Percentiles rank a stretch among this genome's conserved stretches.
phyloP scores from a whole-genome alignment of 441 rosid species.

The Aquilaria agallochum region DNA sequence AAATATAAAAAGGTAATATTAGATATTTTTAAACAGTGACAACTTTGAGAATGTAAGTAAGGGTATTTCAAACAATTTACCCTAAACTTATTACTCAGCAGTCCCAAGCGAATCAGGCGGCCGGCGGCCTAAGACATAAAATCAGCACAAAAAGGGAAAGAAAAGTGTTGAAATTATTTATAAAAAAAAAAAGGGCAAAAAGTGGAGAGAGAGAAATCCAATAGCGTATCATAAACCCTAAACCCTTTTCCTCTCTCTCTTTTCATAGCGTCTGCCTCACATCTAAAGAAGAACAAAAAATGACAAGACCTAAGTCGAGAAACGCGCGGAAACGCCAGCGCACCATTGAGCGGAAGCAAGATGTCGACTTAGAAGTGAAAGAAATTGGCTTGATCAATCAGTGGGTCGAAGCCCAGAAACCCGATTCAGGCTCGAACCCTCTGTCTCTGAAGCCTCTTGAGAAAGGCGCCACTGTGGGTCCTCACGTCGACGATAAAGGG shows the following conservation, averaged over 20 bases:
- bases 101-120: no score
- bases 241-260: background rate
- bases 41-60: no score
- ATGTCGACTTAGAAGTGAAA: constrained; percentile 36
- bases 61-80: no score
- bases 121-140: no score
- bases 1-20: no score
- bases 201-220: no score
- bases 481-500: constrained; percentile 25
- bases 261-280: background rate
- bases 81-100: no score
- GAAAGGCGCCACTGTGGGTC: constrained; percentile 40
- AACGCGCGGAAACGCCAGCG: constrained; percentile 14
- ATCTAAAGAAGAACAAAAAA: constrained; percentile 12
- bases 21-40: no score
- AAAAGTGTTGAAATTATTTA: no score
- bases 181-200: no score
- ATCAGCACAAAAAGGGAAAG: no score
- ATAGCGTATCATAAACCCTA: no score
- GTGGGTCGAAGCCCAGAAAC: constrained; percentile 83
- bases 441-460: constrained; percentile 50
- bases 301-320: constrained; percentile 50
- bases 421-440: constrained; percentile 80
- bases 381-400: constrained; percentile 45
- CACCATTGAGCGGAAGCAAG: constrained; percentile 21